Percentiles rank a stretch among this genome's conserved stretches.
Conservation (phyloP, 495 filamentous ascomycete genomes). For the Parachaetomium inaequale region DNA sequence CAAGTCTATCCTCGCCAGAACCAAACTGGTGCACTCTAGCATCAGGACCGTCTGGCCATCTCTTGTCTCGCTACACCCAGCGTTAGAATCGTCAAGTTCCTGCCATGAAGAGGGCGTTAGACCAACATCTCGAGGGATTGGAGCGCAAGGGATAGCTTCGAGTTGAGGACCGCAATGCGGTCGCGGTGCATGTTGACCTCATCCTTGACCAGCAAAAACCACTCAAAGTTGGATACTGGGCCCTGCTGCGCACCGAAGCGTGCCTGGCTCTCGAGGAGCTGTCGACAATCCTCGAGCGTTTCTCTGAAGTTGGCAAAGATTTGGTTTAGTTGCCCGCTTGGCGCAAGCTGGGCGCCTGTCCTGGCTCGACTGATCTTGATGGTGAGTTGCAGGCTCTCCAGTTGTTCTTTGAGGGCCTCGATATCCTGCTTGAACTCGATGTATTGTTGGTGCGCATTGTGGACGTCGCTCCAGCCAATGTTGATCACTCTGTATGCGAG, state of each 20-base stretch:
- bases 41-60: slow-evolving; percentile 5
- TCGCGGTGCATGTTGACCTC: slow-evolving; percentile 20
- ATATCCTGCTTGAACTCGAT: slow-evolving; percentile 13
- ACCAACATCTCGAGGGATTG: slow-evolving; percentile 13
- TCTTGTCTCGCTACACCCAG: neutral
- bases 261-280: slow-evolving; percentile 3
- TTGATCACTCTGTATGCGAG: slow-evolving; percentile 12
- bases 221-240: slow-evolving; percentile 14
- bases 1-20: neutral
- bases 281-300: slow-evolving; percentile 14
- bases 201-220: slow-evolving; percentile 19
- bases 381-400: neutral
- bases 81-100: neutral
- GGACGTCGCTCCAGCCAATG: slow-evolving; percentile 5
- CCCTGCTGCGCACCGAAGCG: neutral
- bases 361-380: neutral
- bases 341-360: neutral
- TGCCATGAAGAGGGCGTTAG: too few species aligned
- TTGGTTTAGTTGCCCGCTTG: neutral
- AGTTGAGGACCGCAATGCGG: slow-evolving; percentile 19
- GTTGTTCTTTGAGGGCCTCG: neutral
- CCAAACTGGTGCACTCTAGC: neutral
- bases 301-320: slow-evolving; percentile 11
- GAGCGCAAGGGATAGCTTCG: slow-evolving; percentile 14
- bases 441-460: slow-evolving; percentile 14